phyloP scores from a whole-genome alignment of 2,329 filamentous ascomycete species.

The Exophiala sp. region DNA sequence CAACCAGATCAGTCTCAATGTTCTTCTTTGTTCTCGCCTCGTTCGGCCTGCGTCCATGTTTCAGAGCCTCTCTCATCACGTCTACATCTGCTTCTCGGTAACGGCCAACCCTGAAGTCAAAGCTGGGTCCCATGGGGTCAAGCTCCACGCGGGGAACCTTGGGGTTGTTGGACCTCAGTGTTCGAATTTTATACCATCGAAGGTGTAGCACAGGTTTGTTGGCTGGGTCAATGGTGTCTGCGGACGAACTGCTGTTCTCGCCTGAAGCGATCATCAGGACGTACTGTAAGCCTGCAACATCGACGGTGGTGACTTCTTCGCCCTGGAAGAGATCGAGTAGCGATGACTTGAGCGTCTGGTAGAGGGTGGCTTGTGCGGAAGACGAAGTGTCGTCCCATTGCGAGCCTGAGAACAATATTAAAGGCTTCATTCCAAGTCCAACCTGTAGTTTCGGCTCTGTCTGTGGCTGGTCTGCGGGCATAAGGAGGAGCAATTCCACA shows the following conservation, averaged over 20 bases:
- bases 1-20: constrained; percentile 80
- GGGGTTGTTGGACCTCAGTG: constrained; percentile 71
- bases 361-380: constrained; percentile 52
- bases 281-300: constrained; percentile 92
- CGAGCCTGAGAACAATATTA: constrained; percentile 85
- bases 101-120: constrained; percentile 84
- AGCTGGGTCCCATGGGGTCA: constrained; percentile 89
- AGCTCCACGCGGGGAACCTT: constrained; percentile 85
- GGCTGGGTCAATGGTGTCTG: constrained; percentile 31
- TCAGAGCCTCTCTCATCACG: constrained; percentile 83
- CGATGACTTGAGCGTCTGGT: constrained; percentile 79
- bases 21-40: constrained; percentile 81
- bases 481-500: constrained; percentile 80
- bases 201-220: constrained; percentile 51
- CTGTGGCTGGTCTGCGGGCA: constrained; percentile 53
- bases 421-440: constrained; percentile 75
- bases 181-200: constrained; percentile 78
- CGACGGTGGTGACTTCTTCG: constrained; percentile 70
- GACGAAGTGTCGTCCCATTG: constrained; percentile 76
- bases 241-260: constrained; percentile 45
- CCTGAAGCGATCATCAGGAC: constrained; percentile 74
- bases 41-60: constrained; percentile 64
- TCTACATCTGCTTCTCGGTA: constrained; percentile 69
- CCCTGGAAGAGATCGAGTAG: constrained; percentile 89
- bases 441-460: constrained; percentile 58